phyloP scores from a whole-genome alignment of 352 stramenopile species.

The Phytophthora cactorum region DNA sequence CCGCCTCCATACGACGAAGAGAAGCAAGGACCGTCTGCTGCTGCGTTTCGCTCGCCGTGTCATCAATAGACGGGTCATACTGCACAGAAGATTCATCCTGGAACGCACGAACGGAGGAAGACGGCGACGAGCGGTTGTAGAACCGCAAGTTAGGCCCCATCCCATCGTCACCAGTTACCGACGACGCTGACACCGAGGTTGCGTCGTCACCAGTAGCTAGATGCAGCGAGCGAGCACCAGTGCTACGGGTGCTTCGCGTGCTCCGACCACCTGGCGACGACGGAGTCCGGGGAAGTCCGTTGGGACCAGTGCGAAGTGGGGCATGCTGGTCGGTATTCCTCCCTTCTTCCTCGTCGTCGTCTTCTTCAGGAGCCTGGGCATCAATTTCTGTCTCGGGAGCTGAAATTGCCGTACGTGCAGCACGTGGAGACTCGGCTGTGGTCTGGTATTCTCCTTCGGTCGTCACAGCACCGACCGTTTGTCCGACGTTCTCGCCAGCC shows the following conservation, averaged over 20 bases:
- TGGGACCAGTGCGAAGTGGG: conserved; percentile 21
- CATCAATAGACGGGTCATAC: conserved; percentile 77
- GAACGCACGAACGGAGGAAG: conserved; percentile 80
- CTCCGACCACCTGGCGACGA: conserved; percentile 45
- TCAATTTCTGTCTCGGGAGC: conserved; percentile 77
- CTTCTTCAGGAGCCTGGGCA: conserved; percentile 44
- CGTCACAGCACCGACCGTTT: conserved; percentile 78
- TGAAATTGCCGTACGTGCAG: conserved; percentile 37
- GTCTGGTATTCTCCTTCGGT: conserved; percentile 80
- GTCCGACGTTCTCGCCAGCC: conserved; percentile 44
- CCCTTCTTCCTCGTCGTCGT: conserved; percentile 56
- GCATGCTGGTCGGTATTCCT: conserved; percentile 37
- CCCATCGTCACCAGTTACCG: conserved; percentile 59
- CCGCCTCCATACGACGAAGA: conserved; percentile 76
- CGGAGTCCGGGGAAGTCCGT: conserved; percentile 33
- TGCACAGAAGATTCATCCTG: conserved; percentile 76
- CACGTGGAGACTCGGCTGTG: conserved; percentile 67
- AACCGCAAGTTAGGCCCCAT: conserved; percentile 55
- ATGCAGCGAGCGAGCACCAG: conserved; percentile 34
- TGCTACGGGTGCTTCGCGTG: conserved; percentile 37
- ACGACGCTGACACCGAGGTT: conserved; percentile 44
- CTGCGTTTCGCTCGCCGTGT: conserved; percentile 59
- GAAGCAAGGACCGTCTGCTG: conserved; percentile 63
- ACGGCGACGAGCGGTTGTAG: conserved; percentile 78
- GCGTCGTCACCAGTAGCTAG: conserved; percentile 55